These are phyloP conservation scores for Rhododendron kiyosumense DNA, from an alignment of 148 eudicot species.

Conservation along the genomic window DNA sequence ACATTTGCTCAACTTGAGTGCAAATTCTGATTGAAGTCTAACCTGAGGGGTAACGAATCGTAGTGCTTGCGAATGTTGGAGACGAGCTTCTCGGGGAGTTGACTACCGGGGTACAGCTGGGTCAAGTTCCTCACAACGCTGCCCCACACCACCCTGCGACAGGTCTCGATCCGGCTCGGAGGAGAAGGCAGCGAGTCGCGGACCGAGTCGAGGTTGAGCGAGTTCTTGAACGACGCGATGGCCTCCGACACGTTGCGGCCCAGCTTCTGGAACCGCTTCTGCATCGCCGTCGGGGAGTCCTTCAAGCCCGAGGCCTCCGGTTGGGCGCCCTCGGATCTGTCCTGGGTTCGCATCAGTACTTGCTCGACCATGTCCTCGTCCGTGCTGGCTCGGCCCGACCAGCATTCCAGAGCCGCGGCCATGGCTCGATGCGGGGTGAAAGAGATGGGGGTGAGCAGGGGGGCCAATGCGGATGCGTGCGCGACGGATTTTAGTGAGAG, in stretches of 20 bases:
- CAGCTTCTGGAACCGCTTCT: slow-evolving; percentile 72
- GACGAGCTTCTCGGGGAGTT: slow-evolving; percentile 85
- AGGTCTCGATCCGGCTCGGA: slow-evolving; percentile 39
- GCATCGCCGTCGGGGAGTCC: slow-evolving; percentile 51
- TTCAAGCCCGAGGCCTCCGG: slow-evolving; percentile 24
- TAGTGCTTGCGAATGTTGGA: slow-evolving; percentile 83
- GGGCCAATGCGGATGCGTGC: neutral
- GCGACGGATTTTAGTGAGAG: neutral
- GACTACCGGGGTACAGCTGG: slow-evolving; percentile 94
- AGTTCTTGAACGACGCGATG: slow-evolving; percentile 76
- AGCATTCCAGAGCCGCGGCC: slow-evolving; percentile 94
- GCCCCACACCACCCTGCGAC: slow-evolving; percentile 69
- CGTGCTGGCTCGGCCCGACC: slow-evolving; percentile 70
- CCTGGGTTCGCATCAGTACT: slow-evolving; percentile 63
- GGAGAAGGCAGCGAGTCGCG: slow-evolving; percentile 33
- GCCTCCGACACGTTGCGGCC: slow-evolving; percentile 82
- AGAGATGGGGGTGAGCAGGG: neutral
- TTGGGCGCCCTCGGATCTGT: slow-evolving; percentile 63
- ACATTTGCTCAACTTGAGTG: too few relatives aligned
- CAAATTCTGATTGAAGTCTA: neutral
- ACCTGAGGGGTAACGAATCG: slow-evolving; percentile 91
- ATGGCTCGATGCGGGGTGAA: slow-evolving; percentile 16
- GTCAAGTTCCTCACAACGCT: slow-evolving; percentile 77
- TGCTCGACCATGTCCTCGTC: slow-evolving; percentile 85
- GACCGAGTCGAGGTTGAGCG: slow-evolving; percentile 61